Conservation (phyloP, 805 yeast genomes). For the Cyberlindnera xishuangbannaensis region DNA sequence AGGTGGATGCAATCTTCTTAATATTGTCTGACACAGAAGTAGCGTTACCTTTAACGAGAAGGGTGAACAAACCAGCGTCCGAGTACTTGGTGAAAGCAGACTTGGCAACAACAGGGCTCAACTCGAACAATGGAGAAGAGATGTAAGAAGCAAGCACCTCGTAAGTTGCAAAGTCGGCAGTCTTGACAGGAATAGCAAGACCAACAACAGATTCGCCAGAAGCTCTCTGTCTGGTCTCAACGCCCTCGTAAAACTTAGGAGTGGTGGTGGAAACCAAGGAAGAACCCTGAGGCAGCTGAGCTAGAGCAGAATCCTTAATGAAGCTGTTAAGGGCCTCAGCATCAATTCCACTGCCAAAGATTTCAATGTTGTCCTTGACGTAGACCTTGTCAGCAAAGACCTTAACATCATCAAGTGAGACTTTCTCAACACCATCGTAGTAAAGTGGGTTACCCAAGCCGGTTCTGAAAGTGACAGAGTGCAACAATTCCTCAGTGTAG, state of each 20-base stretch:
- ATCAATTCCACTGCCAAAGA: constrained; percentile 69
- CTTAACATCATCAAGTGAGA: constrained; percentile 59
- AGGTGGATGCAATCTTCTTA: constrained; percentile 47
- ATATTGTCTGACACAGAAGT: constrained; percentile 55
- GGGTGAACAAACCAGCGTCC: constrained; percentile 76
- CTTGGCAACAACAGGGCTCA: constrained; percentile 46
- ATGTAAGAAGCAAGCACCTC: constrained; percentile 68
- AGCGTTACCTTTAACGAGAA: constrained; percentile 58
- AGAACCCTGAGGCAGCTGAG: constrained; percentile 57
- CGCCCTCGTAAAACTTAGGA: constrained; percentile 53
- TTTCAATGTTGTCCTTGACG: constrained; percentile 63
- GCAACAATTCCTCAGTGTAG: constrained; percentile 72
- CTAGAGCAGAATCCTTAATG: constrained; percentile 59
- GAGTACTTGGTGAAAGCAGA: constrained; percentile 57
- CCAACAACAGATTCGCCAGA: constrained; percentile 66
- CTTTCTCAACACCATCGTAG: constrained; percentile 58
- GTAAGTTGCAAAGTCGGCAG: constrained; percentile 57
- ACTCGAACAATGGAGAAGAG: constrained; percentile 50
- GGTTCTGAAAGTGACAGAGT: constrained; percentile 73
- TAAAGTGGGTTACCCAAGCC: constrained; percentile 84
- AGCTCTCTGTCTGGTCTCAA: constrained; percentile 60
- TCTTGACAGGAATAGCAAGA: constrained; percentile 72
- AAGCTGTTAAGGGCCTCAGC: constrained; percentile 64
- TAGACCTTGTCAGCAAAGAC: constrained; percentile 61
- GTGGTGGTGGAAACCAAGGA: constrained; percentile 35